Percentiles rank a stretch among this genome's conserved stretches.
Conservation (phyloP, 371 early-diverging fungal species). For the Mucor mucedo region DNA sequence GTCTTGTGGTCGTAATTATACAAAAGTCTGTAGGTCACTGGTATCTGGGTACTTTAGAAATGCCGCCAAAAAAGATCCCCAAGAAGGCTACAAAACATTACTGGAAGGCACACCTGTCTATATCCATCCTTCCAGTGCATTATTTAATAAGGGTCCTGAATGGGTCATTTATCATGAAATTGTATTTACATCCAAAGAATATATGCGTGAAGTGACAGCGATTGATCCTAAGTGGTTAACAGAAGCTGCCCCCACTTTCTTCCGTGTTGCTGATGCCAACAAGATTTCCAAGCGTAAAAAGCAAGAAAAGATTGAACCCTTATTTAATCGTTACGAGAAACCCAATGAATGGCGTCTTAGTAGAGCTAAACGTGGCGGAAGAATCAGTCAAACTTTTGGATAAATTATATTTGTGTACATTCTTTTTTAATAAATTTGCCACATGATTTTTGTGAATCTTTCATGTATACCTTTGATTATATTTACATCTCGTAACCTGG, state of each 20-base stretch:
- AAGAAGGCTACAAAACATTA: conserved; percentile 97
- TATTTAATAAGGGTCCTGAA: conserved; percentile 96
- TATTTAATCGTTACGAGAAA: conserved; percentile 91
- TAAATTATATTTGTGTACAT: conserved; percentile 16
- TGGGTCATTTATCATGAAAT: conserved; percentile 99
- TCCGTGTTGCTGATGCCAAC: conserved; percentile 90
- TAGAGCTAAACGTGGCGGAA: conserved; percentile 73
- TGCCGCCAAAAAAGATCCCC: conserved; percentile 96
- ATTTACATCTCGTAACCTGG: no score
- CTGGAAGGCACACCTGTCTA: conserved; percentile 96
- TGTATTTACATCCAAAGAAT: conserved; percentile 96
- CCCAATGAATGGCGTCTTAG: conserved; percentile 90
- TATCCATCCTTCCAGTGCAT: conserved; percentile 93
- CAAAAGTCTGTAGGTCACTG: conserved; percentile 87
- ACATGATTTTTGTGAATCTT: no score
- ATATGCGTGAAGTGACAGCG: conserved; percentile 96
- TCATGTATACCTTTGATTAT: no score
- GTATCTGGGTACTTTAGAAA: conserved; percentile 95
- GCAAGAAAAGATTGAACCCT: conserved; percentile 90
- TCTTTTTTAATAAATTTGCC: no score
- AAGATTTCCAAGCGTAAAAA: conserved; percentile 92
- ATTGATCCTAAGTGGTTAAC: conserved; percentile 98
- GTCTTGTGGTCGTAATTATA: conserved; percentile 91
- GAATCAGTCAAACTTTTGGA: conserved; percentile 83
- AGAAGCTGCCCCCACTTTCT: conserved; percentile 97